phyloP scores from a whole-genome alignment of 208 protist genomes.

The Leishmania tropica region DNA sequence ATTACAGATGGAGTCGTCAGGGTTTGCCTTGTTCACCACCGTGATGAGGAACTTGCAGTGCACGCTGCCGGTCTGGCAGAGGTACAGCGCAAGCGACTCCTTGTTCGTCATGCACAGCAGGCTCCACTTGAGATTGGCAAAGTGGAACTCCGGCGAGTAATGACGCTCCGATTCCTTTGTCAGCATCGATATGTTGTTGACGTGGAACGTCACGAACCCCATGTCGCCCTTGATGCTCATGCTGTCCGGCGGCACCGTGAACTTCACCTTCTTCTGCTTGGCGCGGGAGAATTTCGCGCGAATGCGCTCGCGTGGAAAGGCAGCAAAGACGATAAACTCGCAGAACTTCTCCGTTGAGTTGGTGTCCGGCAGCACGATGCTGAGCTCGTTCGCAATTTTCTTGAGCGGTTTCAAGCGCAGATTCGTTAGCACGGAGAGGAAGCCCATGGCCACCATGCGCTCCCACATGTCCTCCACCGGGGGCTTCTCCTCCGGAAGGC shows the following conservation, averaged over 20 bases:
- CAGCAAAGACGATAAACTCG: conserved; percentile 86
- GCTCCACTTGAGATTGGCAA: conserved; percentile 86
- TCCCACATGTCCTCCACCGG: conserved; percentile 90
- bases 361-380: conserved; percentile 68
- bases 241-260: conserved; percentile 67
- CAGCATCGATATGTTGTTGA: conserved; percentile 89
- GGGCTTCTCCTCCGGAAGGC: conserved; percentile 76
- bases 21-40: conserved; percentile 83
- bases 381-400: conserved; percentile 83
- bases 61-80: conserved; percentile 90
- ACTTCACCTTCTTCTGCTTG: conserved; percentile 86
- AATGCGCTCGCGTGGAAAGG: conserved; percentile 84
- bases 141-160: conserved; percentile 92
- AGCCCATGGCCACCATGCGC: conserved; percentile 91
- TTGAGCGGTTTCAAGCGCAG: conserved; percentile 88
- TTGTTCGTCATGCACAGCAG: conserved; percentile 92
- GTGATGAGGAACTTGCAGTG: conserved; percentile 94
- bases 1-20: conserved; percentile 90
- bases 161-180: conserved; percentile 85
- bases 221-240: conserved; percentile 88
- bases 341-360: conserved; percentile 92
- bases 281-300: conserved; percentile 72
- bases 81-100: conserved; percentile 87
- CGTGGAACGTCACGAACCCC: conserved; percentile 90
- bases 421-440: conserved; percentile 87